Conservation (phyloP, 805 yeast genomes). For the Kazachstania viticola region DNA sequence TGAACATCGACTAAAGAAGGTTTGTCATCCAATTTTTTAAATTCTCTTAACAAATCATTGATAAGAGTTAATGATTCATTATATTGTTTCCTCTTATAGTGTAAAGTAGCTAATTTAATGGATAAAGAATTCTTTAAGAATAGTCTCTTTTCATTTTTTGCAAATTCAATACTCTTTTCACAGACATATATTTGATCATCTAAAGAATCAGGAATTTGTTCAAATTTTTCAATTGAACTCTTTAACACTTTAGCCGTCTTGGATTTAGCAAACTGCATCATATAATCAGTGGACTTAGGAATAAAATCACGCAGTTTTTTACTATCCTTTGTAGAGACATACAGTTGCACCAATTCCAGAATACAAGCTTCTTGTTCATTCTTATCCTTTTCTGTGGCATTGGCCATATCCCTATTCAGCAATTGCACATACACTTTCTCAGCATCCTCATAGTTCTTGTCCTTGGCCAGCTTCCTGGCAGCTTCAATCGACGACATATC, state of each 20-base stretch:
- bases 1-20: constrained; percentile 93
- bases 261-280: constrained; percentile 78
- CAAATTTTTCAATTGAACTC: constrained; percentile 67
- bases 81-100: constrained; percentile 52
- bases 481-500: constrained; percentile 34
- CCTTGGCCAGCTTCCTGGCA: constrained; percentile 49
- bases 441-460: constrained; percentile 42
- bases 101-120: constrained; percentile 67
- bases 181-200: constrained; percentile 67
- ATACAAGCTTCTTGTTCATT: constrained; percentile 60
- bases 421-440: constrained; percentile 47
- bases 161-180: constrained; percentile 78
- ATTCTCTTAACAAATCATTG: constrained; percentile 62
- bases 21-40: constrained; percentile 91
- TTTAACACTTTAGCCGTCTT: constrained; percentile 88
- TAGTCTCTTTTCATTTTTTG: constrained; percentile 67
- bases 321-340: constrained; percentile 37
- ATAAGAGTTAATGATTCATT: constrained; percentile 65
- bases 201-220: constrained; percentile 45
- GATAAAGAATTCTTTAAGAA: constrained; percentile 84
- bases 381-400: constrained; percentile 28
- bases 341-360: constrained; percentile 63
- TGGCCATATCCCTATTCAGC: constrained; percentile 24
- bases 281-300: constrained; percentile 53
- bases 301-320: constrained; percentile 51